Evolutionary conservation across 176 grass and related monocot genomes (phyloP).

Genomic region (Echinochloa phyllopogon): DNA sequence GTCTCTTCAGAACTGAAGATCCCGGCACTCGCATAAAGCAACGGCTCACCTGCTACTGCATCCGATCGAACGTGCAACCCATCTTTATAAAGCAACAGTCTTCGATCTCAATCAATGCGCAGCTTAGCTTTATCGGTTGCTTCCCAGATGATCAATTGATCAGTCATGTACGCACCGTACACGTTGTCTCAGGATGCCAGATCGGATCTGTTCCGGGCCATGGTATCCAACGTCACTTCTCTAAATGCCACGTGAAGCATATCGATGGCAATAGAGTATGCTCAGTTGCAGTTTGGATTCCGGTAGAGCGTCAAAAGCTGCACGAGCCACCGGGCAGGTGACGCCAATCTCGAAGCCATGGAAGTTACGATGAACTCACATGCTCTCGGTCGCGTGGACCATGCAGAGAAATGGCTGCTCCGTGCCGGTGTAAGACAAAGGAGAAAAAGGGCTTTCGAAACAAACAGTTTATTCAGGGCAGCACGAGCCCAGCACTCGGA

Average conservation of each 20-base stretch:
- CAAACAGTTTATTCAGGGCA: background rate
- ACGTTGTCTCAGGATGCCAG: background rate
- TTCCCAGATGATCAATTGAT: slow-evolving; percentile 6
- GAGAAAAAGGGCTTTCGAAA: background rate
- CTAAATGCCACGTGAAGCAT: slow-evolving; percentile 6
- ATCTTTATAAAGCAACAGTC: background rate
- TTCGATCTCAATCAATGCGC: background rate
- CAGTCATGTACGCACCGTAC: background rate
- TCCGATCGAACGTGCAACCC: background rate
- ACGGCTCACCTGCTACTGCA: background rate
- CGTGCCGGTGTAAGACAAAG: background rate
- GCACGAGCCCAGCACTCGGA: background rate
- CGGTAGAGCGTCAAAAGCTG: background rate
- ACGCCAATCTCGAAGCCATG: background rate
- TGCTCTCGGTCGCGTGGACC: background rate
- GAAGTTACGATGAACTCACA: background rate
- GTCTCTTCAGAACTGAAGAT: background rate
- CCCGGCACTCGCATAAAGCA: background rate
- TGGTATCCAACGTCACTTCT: background rate
- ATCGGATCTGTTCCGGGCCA: slow-evolving; percentile 5
- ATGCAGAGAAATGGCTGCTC: background rate
- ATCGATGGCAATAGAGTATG: background rate
- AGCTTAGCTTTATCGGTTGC: background rate
- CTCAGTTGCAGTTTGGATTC: background rate
- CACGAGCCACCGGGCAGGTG: background rate